Evolutionary conservation across 2,329 filamentous ascomycete genomes (phyloP).

Genomic region (Aspergillus glaucus): DNA sequence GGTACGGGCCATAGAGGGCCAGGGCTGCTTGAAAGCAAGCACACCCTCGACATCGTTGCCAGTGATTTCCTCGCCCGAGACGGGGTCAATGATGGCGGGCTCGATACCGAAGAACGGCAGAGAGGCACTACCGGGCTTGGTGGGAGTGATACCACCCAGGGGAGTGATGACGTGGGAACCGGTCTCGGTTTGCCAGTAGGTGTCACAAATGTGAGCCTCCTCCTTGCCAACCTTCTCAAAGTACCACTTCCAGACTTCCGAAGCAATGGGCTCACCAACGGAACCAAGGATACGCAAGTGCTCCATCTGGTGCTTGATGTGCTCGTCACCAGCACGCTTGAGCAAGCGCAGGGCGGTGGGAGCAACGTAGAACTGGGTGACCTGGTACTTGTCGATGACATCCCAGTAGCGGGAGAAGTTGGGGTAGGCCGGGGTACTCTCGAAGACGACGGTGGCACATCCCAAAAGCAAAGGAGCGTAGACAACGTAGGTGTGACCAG

Average conservation of each 20-base stretch:
- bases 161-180: slow-evolving; percentile 95
- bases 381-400: slow-evolving; percentile 87
- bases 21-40: slow-evolving; percentile 91
- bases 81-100: slow-evolving; percentile 92
- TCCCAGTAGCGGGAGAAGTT: slow-evolving; percentile 99
- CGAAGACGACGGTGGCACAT: slow-evolving; percentile 91
- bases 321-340: slow-evolving; percentile 91
- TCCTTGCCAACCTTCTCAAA: slow-evolving; percentile 91
- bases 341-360: slow-evolving; percentile 87
- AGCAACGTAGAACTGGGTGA: slow-evolving; percentile 97
- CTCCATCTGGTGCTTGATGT: slow-evolving; percentile 85
- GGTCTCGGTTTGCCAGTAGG: slow-evolving; percentile 99
- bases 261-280: slow-evolving; percentile 94
- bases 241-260: slow-evolving; percentile 99
- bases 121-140: slow-evolving; percentile 92
- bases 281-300: slow-evolving; percentile 84
- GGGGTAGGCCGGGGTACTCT: slow-evolving; percentile 94
- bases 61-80: slow-evolving; percentile 84
- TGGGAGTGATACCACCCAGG: slow-evolving; percentile 85
- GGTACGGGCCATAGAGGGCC: slow-evolving; percentile 97
- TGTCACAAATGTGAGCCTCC: slow-evolving; percentile 89
- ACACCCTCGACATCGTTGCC: slow-evolving; percentile 98
- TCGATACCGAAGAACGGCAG: slow-evolving; percentile 98
- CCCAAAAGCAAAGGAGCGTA: slow-evolving; percentile 91
- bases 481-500: slow-evolving; percentile 95